Evolutionary conservation across 495 filamentous ascomycete genomes (phyloP), one percentile per base, ranked within the genome.

Genomic region (Xylaria grammica): DNA sequence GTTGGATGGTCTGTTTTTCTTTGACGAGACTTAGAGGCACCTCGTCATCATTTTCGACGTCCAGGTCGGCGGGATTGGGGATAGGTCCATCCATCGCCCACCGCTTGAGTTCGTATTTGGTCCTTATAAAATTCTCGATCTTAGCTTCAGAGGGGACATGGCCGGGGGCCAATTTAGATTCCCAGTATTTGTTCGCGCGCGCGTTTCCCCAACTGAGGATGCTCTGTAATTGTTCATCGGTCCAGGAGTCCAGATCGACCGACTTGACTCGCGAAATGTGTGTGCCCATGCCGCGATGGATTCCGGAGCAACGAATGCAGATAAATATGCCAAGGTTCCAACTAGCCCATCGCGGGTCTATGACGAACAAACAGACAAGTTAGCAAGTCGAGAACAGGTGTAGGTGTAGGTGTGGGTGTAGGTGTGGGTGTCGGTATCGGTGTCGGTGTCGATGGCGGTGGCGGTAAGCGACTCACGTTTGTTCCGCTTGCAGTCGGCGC

Each of bases 41-140:
- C 77, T 97, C 93, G 61, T 93, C 91, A 69, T 98, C 93, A 30
- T 87, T 91, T 6, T 90, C 92, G 32, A 81, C 88, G 72, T 93
- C 90, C 58, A 99, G 77, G n/a, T 89, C 92, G 0, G 90, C 82
- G 24, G 96, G 96, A 70, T 97, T 92, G 9, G 96, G 96, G 78
- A 97, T 93, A 11, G 84, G 86, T 3, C 96, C 95, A 62, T 99
- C 96, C 94, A 97, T 97, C 2, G 93, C 91, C 95, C 95, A 99
- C 78, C 96, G 84, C 82, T 97, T 98, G 9, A 92, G 89, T 70
- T 99, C 95, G 75, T 99, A 99, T 77, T 99, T 99, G 38, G 95
- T 99, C 46, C 96, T 87, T 65, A 99, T 97, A 68, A 99, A 99
- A 78, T 97, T 99, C 83, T 98, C 95, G 66, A 99, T 98, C 81